Conservation (phyloP, 2,329 filamentous ascomycete species). For the Colletotrichum sp. region DNA sequence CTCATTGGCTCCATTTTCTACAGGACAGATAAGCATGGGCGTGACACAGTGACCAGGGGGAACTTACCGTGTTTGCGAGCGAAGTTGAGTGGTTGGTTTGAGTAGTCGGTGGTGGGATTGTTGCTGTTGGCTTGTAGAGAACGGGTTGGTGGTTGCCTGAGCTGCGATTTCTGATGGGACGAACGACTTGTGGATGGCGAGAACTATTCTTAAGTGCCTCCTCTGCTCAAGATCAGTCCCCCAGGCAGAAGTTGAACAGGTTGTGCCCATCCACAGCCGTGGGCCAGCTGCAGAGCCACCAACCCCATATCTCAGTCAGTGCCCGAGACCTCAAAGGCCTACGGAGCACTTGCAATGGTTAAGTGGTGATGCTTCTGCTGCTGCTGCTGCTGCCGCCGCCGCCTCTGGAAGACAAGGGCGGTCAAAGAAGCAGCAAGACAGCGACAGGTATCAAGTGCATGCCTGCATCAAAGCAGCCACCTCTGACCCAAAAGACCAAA, state of each 20-base stretch:
- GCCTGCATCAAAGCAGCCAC: not conserved
- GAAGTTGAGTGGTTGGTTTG: not conserved
- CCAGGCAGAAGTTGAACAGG: not conserved
- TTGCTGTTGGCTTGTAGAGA: not conserved
- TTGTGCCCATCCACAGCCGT: not conserved
- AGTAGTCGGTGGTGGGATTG: not conserved
- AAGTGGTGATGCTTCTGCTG: not conserved
- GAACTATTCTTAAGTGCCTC: not conserved
- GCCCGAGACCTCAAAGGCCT: not conserved
- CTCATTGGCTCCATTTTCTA: not conserved
- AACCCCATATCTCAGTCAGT: not conserved
- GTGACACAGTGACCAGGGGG: not conserved
- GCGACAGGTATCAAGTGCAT: not conserved
- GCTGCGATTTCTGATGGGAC: not conserved
- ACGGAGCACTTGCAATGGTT: not conserved
- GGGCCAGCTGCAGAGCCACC: not conserved
- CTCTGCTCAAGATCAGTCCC: not conserved
- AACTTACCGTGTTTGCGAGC: not conserved
- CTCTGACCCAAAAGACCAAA: not conserved
- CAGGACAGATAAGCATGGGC: not conserved
- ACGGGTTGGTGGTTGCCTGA: not conserved
- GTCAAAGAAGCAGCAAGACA: not conserved
- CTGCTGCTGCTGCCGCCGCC: not conserved
- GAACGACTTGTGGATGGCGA: not conserved
- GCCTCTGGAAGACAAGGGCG: not conserved